These are phyloP conservation scores for Eremothecium cymbalariae DNA, from an alignment of 1,139 yeast genomes.

Conservation along the genomic window DNA sequence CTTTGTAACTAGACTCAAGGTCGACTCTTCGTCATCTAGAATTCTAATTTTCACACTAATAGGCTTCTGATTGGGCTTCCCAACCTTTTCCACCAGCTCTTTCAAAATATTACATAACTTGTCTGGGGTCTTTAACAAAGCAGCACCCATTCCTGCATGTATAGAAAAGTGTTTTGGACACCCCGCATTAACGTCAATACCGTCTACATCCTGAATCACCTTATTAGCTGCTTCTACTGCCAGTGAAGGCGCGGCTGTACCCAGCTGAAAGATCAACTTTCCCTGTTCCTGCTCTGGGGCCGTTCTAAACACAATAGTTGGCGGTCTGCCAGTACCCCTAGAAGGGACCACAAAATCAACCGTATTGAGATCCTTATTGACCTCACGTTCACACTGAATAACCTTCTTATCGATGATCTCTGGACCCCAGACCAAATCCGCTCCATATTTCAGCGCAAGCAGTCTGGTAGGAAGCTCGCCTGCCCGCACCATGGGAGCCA, in stretches of 20 bases:
- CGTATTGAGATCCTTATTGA: slow-evolving; percentile 48
- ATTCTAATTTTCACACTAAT: slow-evolving; percentile 86
- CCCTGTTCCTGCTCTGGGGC: slow-evolving; percentile 52
- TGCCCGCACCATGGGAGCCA: slow-evolving; percentile 95
- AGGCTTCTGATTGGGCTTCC: slow-evolving; percentile 65
- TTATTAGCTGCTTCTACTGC: slow-evolving; percentile 83
- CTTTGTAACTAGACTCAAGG: slow-evolving; percentile 51
- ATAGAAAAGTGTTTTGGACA: slow-evolving; percentile 88
- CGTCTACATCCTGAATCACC: slow-evolving; percentile 80
- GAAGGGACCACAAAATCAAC: slow-evolving; percentile 43
- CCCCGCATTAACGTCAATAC: slow-evolving; percentile 90
- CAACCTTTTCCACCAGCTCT: slow-evolving; percentile 68
- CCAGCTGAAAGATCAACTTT: slow-evolving; percentile 76
- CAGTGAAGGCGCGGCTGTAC: slow-evolving; percentile 71
- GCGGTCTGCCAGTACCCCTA: slow-evolving; percentile 29
- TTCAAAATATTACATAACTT: slow-evolving; percentile 57
- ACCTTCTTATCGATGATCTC: slow-evolving; percentile 85
- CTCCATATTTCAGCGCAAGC: slow-evolving; percentile 72
- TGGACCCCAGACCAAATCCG: slow-evolving; percentile 93
- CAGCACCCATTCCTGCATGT: slow-evolving; percentile 98
- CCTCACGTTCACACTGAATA: slow-evolving; percentile 54
- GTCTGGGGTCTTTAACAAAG: slow-evolving; percentile 74
- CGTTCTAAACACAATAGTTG: slow-evolving; percentile 62
- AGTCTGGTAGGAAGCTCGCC: slow-evolving; percentile 89
- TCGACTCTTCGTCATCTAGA: slow-evolving; percentile 52